Evolutionary conservation across 148 eudicot species (phyloP).

Genomic region (Arctostaphylos glauca): DNA sequence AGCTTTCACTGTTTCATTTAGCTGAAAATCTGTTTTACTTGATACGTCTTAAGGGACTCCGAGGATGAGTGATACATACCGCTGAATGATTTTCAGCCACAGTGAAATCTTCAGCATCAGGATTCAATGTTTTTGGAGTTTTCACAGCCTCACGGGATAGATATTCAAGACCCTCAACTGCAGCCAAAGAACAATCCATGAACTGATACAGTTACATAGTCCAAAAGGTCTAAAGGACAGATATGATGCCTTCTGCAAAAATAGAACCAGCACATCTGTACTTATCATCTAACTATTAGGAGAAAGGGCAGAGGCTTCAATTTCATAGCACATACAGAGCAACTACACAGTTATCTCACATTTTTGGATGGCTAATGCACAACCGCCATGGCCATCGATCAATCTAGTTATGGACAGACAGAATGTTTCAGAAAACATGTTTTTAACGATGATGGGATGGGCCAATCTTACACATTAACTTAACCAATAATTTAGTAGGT

Average conservation of each 20-base stretch:
- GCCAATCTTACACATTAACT: not conserved
- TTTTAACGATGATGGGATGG: not conserved
- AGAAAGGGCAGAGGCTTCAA: not conserved
- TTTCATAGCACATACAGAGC: not conserved
- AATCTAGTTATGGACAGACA: not conserved
- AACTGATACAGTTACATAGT: not conserved
- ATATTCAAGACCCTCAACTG: not conserved
- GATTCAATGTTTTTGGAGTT: not conserved
- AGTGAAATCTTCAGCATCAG: not conserved
- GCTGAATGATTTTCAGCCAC: no score
- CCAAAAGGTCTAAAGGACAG: not conserved
- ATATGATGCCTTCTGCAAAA: not conserved
- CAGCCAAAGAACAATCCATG: not conserved
- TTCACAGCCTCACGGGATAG: not conserved
- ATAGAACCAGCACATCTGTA: not conserved
- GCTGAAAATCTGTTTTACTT: no score
- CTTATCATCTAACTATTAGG: not conserved
- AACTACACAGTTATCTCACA: not conserved
- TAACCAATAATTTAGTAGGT: no score
- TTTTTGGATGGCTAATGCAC: not conserved
- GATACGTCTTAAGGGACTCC: no score
- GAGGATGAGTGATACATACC: no score
- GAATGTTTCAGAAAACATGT: not conserved
- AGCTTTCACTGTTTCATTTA: not conserved
- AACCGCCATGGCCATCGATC: not conserved